These are phyloP conservation scores for Cutaneotrichosporon mucoides DNA, from an alignment of 1,284 basidiomycete species.

Conservation along the genomic window DNA sequence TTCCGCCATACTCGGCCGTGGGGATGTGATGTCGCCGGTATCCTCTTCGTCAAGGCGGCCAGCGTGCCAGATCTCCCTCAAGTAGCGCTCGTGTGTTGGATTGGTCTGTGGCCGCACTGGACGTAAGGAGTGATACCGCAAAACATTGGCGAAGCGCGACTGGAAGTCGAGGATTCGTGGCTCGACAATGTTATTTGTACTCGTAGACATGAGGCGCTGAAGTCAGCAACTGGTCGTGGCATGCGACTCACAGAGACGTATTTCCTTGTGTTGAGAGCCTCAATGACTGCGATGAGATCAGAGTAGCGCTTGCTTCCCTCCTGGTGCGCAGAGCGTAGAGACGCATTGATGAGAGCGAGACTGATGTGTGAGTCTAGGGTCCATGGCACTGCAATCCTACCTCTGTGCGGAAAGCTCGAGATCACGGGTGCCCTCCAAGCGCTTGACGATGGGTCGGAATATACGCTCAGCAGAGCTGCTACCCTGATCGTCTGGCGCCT, in stretches of 20 bases:
- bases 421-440: slow-evolving; percentile 69
- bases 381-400: slow-evolving; percentile 49
- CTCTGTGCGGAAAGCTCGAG: slow-evolving; percentile 79
- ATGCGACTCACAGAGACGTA: slow-evolving; percentile 68
- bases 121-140: slow-evolving; percentile 73
- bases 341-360: slow-evolving; percentile 83
- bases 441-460: slow-evolving; percentile 59
- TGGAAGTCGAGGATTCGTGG: slow-evolving; percentile 84
- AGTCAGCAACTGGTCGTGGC: too few relatives aligned
- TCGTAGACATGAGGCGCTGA: slow-evolving; percentile 72
- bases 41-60: slow-evolving; percentile 39
- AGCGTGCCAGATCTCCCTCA: slow-evolving; percentile 68
- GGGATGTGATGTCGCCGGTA: slow-evolving; percentile 5
- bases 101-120: slow-evolving; percentile 66
- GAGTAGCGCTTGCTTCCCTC: slow-evolving; percentile 34
- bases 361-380: slow-evolving; percentile 46
- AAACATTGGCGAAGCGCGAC: slow-evolving; percentile 75
- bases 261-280: slow-evolving; percentile 72
- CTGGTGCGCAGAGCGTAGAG: slow-evolving; percentile 37
- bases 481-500: slow-evolving; percentile 56
- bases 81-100: slow-evolving; percentile 58
- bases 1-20: slow-evolving; percentile 39
- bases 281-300: slow-evolving; percentile 53
- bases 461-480: slow-evolving; percentile 26
- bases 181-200: slow-evolving; percentile 74